Base-by-base conservation (phyloP, 2,329 filamentous ascomycete species). In the Aspergillus sp. region DNA sequence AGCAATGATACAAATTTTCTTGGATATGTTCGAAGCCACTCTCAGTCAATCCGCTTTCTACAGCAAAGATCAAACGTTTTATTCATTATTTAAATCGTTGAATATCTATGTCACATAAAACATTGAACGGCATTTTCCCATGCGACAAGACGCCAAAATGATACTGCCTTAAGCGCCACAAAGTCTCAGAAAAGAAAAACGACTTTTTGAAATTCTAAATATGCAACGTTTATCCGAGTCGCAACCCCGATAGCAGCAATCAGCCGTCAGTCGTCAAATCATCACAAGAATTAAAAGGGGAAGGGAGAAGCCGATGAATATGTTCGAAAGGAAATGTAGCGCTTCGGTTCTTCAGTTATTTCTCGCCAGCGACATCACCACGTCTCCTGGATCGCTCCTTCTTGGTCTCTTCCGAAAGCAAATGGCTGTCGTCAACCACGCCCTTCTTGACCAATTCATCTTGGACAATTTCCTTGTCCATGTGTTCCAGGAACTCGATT, bases 401-500 rank as follows among this genome's bases (percentile, higher is more conserved):
- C 47, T 60, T 63, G 41, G 66, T 59, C 33, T 68, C 63, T n/a
- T 65, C 60, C 5, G 64, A 68, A 29, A 67, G 41, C 40, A 69
- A 46, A 46, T 69, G 64, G 40, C 57, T 62, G 40, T 67, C 60
- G 42, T 64, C 65, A 41, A 61, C 54, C 33, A 62, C 56, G 1
- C 69, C 69, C 41, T 59, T 63, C 9, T 57, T 57, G 39, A 72
- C 68, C 44, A 63, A 57, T 8, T 67, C 62, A 28, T 71, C 67
- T 3, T 67, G 61, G n/a, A 71, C 60, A 12, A 71, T 64, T 46
- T 70, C 64, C 12, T 55, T 59, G 42, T 69, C 58, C 67, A 70
- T 71, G 29, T 68, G 62, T 38, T 63, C 61, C 32, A 70, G 48
- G 44, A 70, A 62, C 27, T 55, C 46, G 12, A 57, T 57, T 46